A percentile compares a stretch with the other conserved stretches of the same genome.
These are phyloP conservation scores for Phytophthora pini DNA, from an alignment of 352 stramenopile species.

Conservation along the genomic window DNA sequence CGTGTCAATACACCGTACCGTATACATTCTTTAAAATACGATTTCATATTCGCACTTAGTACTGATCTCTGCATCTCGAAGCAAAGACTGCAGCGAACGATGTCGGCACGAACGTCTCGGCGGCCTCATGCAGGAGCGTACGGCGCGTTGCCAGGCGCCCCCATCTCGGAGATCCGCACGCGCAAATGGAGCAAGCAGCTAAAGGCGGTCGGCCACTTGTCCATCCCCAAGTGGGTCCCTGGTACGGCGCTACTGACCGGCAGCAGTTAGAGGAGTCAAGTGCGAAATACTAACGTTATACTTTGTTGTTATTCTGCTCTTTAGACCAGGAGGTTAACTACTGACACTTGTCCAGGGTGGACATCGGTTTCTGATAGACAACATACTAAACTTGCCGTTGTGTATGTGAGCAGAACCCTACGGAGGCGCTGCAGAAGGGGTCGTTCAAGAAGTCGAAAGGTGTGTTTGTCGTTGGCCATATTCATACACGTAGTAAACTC, in stretches of 20 bases:
- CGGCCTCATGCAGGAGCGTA: slow-evolving; percentile 40
- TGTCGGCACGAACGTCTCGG: slow-evolving; percentile 60
- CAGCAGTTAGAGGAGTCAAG: not conserved
- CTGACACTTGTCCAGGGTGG: too few relatives aligned
- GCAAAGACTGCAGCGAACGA: slow-evolving; percentile 14
- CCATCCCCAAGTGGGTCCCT: slow-evolving; percentile 77
- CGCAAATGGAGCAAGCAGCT: slow-evolving; percentile 80
- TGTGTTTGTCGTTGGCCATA: slow-evolving; percentile 16
- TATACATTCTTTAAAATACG: slow-evolving; percentile 5
- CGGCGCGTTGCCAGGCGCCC: slow-evolving; percentile 46
- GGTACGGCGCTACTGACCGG: slow-evolving; percentile 33
- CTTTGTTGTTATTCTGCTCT: slow-evolving; percentile 14
- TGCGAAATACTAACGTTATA: slow-evolving; percentile 12
- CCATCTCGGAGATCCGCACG: slow-evolving; percentile 70
- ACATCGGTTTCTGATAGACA: not conserved
- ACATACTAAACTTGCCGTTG: not conserved
- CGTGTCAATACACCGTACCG: slow-evolving; percentile 10
- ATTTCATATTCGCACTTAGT: slow-evolving; percentile 10
- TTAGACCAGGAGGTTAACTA: slow-evolving; percentile 62
- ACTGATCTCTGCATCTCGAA: not conserved
- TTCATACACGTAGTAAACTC: not conserved
- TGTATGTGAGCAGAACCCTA: slow-evolving; percentile 49
- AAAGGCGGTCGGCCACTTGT: slow-evolving; percentile 75
- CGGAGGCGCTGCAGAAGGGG: slow-evolving; percentile 67
- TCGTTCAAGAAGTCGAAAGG: slow-evolving; percentile 79